Conservation (phyloP, 495 filamentous ascomycete species). For the Cercophora samala region DNA sequence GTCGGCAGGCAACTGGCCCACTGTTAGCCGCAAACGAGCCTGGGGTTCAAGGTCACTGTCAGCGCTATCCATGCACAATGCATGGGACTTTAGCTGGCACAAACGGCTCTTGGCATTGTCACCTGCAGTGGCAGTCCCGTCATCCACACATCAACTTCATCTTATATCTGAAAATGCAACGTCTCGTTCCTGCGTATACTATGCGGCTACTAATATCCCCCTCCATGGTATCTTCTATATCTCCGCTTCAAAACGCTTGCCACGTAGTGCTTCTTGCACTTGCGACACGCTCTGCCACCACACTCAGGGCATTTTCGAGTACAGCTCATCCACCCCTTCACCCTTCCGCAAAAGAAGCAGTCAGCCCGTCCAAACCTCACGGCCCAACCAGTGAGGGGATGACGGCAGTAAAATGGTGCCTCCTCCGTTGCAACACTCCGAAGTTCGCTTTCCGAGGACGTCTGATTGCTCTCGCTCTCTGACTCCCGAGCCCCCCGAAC, state of each 20-base stretch:
- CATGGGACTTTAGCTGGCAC: neutral
- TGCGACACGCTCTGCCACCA: neutral
- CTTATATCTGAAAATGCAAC: neutral
- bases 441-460: neutral
- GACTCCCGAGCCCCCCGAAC: neutral
- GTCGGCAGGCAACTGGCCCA: conserved; percentile 19
- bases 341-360: neutral
- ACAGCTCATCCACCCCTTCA: neutral
- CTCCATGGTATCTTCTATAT: neutral
- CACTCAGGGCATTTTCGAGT: neutral
- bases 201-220: neutral
- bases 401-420: neutral
- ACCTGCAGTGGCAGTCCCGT: neutral
- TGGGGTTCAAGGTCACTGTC: neutral
- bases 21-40: conserved; percentile 17
- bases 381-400: neutral
- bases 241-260: neutral
- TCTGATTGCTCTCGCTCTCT: neutral
- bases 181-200: neutral
- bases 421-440: neutral
- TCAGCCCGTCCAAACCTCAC: conserved; percentile 7
- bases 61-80: conserved; percentile 6
- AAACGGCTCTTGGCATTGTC: neutral
- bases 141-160: neutral
- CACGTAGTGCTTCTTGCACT: neutral